Conservation (phyloP, 805 yeast species). For the Yamadazyma sp. region DNA sequence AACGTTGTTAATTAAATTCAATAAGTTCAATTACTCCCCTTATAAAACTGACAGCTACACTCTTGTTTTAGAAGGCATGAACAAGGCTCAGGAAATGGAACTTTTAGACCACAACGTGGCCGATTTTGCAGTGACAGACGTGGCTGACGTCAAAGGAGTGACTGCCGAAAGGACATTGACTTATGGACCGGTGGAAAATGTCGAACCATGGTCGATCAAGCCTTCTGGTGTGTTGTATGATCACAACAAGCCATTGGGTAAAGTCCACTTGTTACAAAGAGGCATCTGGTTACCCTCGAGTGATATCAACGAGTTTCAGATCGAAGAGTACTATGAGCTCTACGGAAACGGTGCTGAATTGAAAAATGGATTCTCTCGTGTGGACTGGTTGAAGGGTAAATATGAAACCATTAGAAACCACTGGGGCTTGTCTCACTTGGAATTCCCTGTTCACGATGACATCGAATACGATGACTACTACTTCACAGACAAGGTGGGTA, state of each 20-base stretch:
- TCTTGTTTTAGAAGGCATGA: conserved; percentile 45
- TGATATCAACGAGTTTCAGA: conserved; percentile 65
- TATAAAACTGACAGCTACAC: conserved; percentile 56
- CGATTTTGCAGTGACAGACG: conserved; percentile 14
- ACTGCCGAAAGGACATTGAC: conserved; percentile 42
- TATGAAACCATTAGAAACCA: conserved; percentile 47
- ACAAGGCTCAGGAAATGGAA: conserved; percentile 47
- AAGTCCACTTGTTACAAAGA: conserved; percentile 61
- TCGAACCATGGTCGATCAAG: conserved; percentile 46
- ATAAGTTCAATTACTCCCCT: conserved; percentile 58
- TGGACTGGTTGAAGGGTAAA: conserved; percentile 67
- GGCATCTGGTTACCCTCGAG: conserved; percentile 85
- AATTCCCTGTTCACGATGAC: conserved; percentile 49
- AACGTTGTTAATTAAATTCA: conserved; percentile 51
- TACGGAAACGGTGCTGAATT: conserved; percentile 74
- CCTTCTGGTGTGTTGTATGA: conserved; percentile 61
- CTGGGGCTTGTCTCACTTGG: conserved; percentile 62
- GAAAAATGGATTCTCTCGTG: conserved; percentile 71
- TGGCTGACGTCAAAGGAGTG: conserved; percentile 34
- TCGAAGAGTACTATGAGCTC: conserved; percentile 85
- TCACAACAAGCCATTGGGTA: conserved; percentile 64
- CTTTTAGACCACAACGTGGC: conserved; percentile 16
- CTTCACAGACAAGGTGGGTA: conserved; percentile 88
- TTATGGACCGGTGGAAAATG: conserved; percentile 52
- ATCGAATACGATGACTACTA: conserved; percentile 55